Conservation (phyloP, 129 eudicot genomes). For the Lactuca saligna region DNA sequence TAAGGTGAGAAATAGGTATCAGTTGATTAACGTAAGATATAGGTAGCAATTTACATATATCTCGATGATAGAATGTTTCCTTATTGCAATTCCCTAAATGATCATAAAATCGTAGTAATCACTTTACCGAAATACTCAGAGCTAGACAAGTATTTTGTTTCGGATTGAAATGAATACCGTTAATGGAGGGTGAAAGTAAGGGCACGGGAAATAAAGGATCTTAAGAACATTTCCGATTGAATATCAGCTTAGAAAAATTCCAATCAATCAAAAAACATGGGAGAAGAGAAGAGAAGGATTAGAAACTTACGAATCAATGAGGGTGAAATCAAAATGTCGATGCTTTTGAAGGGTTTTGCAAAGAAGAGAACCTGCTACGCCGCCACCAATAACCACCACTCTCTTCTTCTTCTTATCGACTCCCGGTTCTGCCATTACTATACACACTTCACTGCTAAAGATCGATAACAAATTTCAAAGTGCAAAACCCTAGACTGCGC, state of each 20-base stretch:
- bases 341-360: constrained; percentile 53
- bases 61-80: too few species aligned
- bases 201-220: not conserved
- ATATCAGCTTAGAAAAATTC: not conserved
- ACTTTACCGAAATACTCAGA: too few species aligned
- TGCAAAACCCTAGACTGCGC: constrained; percentile 26
- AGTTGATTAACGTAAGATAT: too few species aligned
- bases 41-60: too few species aligned
- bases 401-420: constrained; percentile 39
- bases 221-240: not conserved
- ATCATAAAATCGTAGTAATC: too few species aligned
- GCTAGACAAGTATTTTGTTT: too few species aligned
- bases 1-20: not conserved
- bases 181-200: not conserved
- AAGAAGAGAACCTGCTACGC: constrained; percentile 65
- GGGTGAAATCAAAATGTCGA: constrained; percentile 48
- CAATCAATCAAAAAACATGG: not conserved
- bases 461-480: not conserved
- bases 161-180: not conserved
- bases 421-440: constrained; percentile 26
- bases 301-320: constrained; percentile 64
- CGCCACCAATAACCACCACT: constrained; percentile 81
- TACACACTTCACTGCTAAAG: constrained; percentile 7
- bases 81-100: too few species aligned
- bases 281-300: not conserved